phyloP scores from a whole-genome alignment of 2,329 filamentous ascomycete genomes.

The Cladosporium sp. region DNA sequence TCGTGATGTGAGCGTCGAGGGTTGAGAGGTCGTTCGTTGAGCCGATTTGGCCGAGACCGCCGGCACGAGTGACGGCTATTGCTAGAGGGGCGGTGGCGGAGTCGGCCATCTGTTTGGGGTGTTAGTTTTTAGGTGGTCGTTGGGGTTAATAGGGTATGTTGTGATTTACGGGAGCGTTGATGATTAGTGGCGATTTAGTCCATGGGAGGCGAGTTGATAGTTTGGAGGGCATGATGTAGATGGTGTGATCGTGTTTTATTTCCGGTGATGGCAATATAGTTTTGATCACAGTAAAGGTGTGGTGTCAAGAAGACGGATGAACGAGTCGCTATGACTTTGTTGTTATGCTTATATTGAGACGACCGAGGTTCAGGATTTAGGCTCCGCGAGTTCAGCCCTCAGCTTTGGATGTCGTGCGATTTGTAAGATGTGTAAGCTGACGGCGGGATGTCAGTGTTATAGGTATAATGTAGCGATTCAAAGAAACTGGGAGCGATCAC shows the following conservation, averaged over 20 bases:
- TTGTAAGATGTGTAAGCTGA: conserved; percentile 4
- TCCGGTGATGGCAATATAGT: neutral
- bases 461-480: neutral
- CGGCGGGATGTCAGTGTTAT: neutral
- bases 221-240: conserved; percentile 5
- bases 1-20: conserved; percentile 25
- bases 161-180: conserved; percentile 17
- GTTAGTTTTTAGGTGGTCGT: neutral
- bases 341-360: neutral
- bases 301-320: neutral
- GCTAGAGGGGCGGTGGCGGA: conserved; percentile 46
- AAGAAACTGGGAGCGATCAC: too few relatives aligned
- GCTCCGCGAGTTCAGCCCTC: neutral
- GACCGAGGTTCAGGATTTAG: conserved; percentile 3
- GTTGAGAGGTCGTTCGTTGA: conserved; percentile 43
- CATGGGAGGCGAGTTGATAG: conserved; percentile 10
- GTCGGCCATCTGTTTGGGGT: conserved; percentile 7
- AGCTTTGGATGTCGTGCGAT: neutral
- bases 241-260: neutral
- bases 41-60: conserved; percentile 49
- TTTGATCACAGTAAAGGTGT: neutral
- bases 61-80: conserved; percentile 58
- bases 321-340: neutral
- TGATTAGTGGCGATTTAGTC: conserved; percentile 15
- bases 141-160: neutral